phyloP scores from a whole-genome alignment of 805 yeast genomes.

The Candida quercuum region DNA sequence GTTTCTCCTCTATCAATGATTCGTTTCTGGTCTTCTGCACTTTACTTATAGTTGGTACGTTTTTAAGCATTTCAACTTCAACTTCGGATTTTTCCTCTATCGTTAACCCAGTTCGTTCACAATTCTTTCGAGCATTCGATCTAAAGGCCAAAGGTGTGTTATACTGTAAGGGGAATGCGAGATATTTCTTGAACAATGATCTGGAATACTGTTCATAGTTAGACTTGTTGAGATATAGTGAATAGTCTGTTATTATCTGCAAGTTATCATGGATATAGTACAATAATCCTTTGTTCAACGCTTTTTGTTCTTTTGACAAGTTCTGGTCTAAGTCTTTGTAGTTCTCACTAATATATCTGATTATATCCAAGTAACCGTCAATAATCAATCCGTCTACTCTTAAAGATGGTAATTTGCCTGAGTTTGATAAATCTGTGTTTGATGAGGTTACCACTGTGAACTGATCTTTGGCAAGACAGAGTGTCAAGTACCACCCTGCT shows the following conservation, averaged over 20 bases:
- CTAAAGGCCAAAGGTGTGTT: slow-evolving; percentile 51
- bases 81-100: slow-evolving; percentile 25
- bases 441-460: slow-evolving; percentile 46
- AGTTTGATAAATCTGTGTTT: slow-evolving; percentile 48
- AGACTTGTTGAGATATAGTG: slow-evolving; percentile 45
- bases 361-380: slow-evolving; percentile 40
- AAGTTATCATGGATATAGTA: slow-evolving; percentile 37
- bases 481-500: slow-evolving; percentile 34
- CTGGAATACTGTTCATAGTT: slow-evolving; percentile 62
- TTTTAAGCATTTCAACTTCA: slow-evolving; percentile 24
- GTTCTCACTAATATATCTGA: slow-evolving; percentile 23
- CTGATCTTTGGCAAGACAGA: slow-evolving; percentile 17
- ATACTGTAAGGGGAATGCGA: slow-evolving; percentile 75
- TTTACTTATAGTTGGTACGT: slow-evolving; percentile 32
- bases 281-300: slow-evolving; percentile 41
- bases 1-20: slow-evolving; percentile 30
- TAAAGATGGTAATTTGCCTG: slow-evolving; percentile 46
- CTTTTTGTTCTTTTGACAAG: slow-evolving; percentile 21
- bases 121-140: slow-evolving; percentile 25
- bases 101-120: slow-evolving; percentile 29
- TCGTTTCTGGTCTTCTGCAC: slow-evolving; percentile 68
- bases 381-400: slow-evolving; percentile 18
- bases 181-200: slow-evolving; percentile 41
- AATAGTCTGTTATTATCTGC: slow-evolving; percentile 47
- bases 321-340: slow-evolving; percentile 9